phyloP scores from a whole-genome alignment of 331 rosid species.

The Erythrophleum ivorense region DNA sequence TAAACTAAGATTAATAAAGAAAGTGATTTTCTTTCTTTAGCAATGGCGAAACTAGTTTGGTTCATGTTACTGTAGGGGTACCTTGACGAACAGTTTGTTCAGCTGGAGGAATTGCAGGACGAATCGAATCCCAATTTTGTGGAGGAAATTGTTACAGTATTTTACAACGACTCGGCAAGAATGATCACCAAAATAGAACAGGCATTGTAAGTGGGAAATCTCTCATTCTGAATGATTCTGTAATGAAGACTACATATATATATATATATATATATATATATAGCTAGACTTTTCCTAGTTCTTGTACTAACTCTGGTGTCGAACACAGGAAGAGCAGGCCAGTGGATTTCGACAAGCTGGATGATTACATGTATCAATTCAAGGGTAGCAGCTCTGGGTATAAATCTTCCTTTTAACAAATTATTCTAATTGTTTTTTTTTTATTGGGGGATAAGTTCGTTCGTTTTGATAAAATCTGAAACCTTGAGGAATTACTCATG shows the following conservation, averaged over 20 bases:
- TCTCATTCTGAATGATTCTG: background rate
- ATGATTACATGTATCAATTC: conserved; percentile 76
- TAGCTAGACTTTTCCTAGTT: background rate
- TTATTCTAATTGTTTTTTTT: too few relatives aligned
- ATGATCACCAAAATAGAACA: conserved; percentile 65
- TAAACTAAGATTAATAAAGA: too few relatives aligned
- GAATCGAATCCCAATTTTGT: conserved; percentile 68
- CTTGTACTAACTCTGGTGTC: background rate
- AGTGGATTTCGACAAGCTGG: conserved; percentile 59
- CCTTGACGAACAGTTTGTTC: conserved; percentile 73
- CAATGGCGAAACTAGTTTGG: too few relatives aligned
- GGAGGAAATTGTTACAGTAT: conserved; percentile 77
- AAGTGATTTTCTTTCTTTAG: too few relatives aligned
- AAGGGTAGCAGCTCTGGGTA: conserved; percentile 86
- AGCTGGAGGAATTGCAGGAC: conserved; percentile 77
- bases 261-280: too few relatives aligned
- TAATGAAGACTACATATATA: too few relatives aligned
- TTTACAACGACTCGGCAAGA: conserved; percentile 69
- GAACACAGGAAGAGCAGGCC: conserved; percentile 55
- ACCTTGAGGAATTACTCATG: too few relatives aligned
- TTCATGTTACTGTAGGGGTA: conserved; percentile 53
- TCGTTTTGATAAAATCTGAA: too few relatives aligned
- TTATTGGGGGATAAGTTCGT: too few relatives aligned
- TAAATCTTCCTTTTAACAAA: background rate
- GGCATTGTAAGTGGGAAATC: conserved; percentile 56